A percentile compares a stretch with the other conserved stretches of the same genome.
Conservation (phyloP, 1,139 yeast genomes). For the Kluyveromyces sp. region DNA sequence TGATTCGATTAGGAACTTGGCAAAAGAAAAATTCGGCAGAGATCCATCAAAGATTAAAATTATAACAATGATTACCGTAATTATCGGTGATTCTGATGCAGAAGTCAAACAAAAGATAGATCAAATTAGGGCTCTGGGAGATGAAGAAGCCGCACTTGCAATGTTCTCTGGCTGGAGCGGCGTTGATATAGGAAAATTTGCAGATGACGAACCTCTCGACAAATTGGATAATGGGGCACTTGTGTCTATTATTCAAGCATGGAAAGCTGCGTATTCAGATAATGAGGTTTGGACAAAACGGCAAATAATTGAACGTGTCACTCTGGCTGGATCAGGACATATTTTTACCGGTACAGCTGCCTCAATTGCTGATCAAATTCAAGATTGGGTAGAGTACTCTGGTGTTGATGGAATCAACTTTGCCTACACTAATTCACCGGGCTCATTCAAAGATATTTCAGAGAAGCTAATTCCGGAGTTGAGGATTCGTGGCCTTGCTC, state of each 20-base stretch:
- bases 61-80: constrained; percentile 23
- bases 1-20: constrained; percentile 19
- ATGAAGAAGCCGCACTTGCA: constrained; percentile 29
- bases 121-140: constrained; percentile 18
- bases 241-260: constrained; percentile 24
- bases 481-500: constrained; percentile 31
- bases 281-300: constrained; percentile 25
- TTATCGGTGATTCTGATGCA: constrained; percentile 30
- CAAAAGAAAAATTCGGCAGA: constrained; percentile 23
- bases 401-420: constrained; percentile 35
- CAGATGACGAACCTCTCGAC: constrained; percentile 29
- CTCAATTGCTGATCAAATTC: constrained; percentile 30
- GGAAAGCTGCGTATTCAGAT: constrained; percentile 18
- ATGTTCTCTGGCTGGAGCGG: constrained; percentile 34
- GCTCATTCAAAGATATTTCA: constrained; percentile 32
- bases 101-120: constrained; percentile 28
- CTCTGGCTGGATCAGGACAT: constrained; percentile 30
- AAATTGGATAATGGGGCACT: constrained; percentile 25
- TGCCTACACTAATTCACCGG: constrained; percentile 31
- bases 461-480: constrained; percentile 33
- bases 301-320: constrained; percentile 20
- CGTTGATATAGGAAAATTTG: constrained; percentile 26
- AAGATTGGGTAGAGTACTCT: constrained; percentile 31
- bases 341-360: constrained; percentile 28
- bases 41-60: constrained; percentile 27